These are phyloP conservation scores for Exobasidium cylindrosporum DNA, from an alignment of 1,284 basidiomycete genomes.

Conservation along the genomic window DNA sequence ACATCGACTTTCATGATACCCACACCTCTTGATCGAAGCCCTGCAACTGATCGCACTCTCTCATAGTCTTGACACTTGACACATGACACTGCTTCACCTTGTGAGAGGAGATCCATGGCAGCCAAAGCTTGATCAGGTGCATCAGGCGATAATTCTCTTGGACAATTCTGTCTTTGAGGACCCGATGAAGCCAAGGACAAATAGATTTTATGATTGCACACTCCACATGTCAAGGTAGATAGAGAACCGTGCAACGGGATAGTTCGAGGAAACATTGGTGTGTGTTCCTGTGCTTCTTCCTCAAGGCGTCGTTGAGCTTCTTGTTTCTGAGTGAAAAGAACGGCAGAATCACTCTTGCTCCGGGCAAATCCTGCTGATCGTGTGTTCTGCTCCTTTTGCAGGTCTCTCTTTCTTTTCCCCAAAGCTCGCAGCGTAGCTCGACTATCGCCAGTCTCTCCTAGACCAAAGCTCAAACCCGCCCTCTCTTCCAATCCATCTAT, in stretches of 20 bases:
- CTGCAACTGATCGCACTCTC: slow-evolving; percentile 68
- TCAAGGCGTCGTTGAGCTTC: slow-evolving; percentile 58
- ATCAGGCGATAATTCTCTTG: slow-evolving; percentile 14
- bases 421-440: slow-evolving; percentile 30
- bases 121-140: slow-evolving; percentile 25
- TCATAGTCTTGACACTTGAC: slow-evolving; percentile 73
- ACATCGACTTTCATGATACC: slow-evolving; percentile 81
- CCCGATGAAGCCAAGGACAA: slow-evolving; percentile 21
- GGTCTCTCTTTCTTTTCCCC: slow-evolving; percentile 34
- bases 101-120: slow-evolving; percentile 38
- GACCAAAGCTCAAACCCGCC: slow-evolving; percentile 64
- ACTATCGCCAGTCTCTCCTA: slow-evolving; percentile 37
- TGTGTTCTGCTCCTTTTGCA: slow-evolving; percentile 2
- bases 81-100: slow-evolving; percentile 71
- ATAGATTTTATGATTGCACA: slow-evolving; percentile 65
- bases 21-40: slow-evolving; percentile 76
- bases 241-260: slow-evolving; percentile 88
- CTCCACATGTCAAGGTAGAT: slow-evolving; percentile 73
- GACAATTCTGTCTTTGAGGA: slow-evolving; percentile 18
- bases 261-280: slow-evolving; percentile 64
- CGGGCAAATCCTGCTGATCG: slow-evolving; percentile 5
- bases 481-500: slow-evolving; percentile 86
- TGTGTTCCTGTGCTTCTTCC: slow-evolving; percentile 7
- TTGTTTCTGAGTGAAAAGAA: slow-evolving; percentile 50
- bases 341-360: slow-evolving; percentile 33